A percentile compares a stretch with the other conserved stretches of the same genome.
Conservation (phyloP, 1,139 yeast species). For the Nakaseomyces kungkrabaensis region DNA sequence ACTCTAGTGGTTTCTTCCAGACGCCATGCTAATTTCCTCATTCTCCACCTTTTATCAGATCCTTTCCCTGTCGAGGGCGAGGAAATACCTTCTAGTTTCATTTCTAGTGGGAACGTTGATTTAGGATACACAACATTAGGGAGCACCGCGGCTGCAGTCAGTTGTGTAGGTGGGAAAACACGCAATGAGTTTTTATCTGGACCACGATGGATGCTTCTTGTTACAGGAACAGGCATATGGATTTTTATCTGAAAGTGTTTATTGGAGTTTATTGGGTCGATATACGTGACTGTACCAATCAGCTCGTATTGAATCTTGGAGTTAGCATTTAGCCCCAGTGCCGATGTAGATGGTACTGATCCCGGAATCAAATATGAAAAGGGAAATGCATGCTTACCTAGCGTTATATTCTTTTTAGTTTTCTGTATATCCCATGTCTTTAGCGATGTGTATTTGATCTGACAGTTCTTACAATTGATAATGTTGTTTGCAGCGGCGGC, state of each 20-base stretch:
- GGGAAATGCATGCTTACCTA: constrained; percentile 79
- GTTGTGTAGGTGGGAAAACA: constrained; percentile 91
- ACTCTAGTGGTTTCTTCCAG: constrained; percentile 74
- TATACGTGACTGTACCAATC: constrained; percentile 50
- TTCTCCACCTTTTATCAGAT: constrained; percentile 71
- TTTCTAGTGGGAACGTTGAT: constrained; percentile 72
- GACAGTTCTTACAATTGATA: constrained; percentile 49
- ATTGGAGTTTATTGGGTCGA: constrained; percentile 23
- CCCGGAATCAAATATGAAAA: constrained; percentile 92
- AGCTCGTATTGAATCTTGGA: constrained; percentile 63
- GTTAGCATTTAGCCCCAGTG: constrained; percentile 46
- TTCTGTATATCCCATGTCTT: constrained; percentile 85
- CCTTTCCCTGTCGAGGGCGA: constrained; percentile 13
- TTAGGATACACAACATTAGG: constrained; percentile 89
- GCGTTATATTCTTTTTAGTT: constrained; percentile 42
- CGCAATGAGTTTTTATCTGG: constrained; percentile 81
- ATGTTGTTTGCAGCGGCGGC: constrained; percentile 33
- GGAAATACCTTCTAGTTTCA: constrained; percentile 71
- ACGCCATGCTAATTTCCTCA: constrained; percentile 83
- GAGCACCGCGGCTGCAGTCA: constrained; percentile 73
- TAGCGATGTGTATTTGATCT: constrained; percentile 44
- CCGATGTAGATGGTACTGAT: constrained; percentile 70
- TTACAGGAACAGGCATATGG: constrained; percentile 60
- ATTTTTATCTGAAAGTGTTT: constrained; percentile 33
- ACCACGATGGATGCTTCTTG: constrained; percentile 70